Evolutionary conservation across 2,329 filamentous ascomycete species (phyloP), one percentile per base, ranked within the genome.

Genomic region (Aspergillus terreus): DNA sequence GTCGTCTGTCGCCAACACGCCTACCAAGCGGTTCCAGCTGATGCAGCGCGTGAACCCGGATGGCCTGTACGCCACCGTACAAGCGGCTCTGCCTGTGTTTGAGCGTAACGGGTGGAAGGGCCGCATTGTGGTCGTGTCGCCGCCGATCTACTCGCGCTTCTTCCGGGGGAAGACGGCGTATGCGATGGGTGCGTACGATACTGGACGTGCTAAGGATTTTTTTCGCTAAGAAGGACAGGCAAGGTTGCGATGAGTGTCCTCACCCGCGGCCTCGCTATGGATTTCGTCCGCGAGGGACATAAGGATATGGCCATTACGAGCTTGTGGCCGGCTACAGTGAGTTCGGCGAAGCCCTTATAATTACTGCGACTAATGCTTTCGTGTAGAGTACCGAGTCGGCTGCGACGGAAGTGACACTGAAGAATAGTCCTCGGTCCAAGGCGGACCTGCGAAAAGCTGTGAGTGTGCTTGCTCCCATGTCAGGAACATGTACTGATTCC

Each of bases 161-260:
- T 92, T 94, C 69, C 75, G 87, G 19, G 90, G 90, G 10, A 95
- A 95, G 78, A 88, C 89, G 1, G 88, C 87, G 12, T 95, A 95
- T 71, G 88, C 90, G 0, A 81, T 84, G 71, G 80, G 79, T 56
- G 57, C 58, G 65, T 58, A 30, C 3, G 27, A 30, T 7, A 3
- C 27, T 30, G 23, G 23, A 6, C 3, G 27, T 30, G 27, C 6
- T 9, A 9, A 11, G 10, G 3, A 4, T 10, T 30, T 4, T 4
- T 11, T 3, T 6, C 6, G 27, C 27, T 30, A 30, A 19, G 15
- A n/a, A 15, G 12, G 27, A 48, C 48, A 72, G 84, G 84, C 1
- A 94, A 94, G 66, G 80, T 92, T 3, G 88, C 78, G 42, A 95
- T 95, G 90, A 87, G 82, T 61, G 87, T 92, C 3, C 67, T 95